Conservation (phyloP, 352 stramenopile genomes). For the Phytophthora sp. region DNA sequence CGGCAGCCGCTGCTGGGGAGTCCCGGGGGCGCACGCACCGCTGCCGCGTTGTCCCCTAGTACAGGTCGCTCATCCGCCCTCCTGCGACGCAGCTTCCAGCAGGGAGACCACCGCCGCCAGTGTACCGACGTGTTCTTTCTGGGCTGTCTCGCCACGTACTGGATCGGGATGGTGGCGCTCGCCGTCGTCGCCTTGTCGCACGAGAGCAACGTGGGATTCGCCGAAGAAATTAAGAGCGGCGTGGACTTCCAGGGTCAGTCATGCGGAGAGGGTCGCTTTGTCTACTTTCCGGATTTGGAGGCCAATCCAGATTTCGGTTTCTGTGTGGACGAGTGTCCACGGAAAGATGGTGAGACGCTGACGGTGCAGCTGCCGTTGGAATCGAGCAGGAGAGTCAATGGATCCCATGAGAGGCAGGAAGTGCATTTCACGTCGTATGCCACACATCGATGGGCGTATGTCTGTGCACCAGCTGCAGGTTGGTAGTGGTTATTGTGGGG, state of each 20-base stretch:
- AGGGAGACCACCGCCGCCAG: conserved; percentile 40
- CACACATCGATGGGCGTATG: conserved; percentile 70
- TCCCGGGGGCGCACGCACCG: conserved; percentile 30
- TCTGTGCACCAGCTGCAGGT: conserved; percentile 70
- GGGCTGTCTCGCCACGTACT: conserved; percentile 64
- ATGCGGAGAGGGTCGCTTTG: conserved; percentile 56
- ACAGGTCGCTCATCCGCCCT: conserved; percentile 45
- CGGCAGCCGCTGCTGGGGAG: conserved; percentile 45
- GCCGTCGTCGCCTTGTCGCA: conserved; percentile 70
- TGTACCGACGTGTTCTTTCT: conserved; percentile 73
- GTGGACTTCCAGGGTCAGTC: conserved; percentile 76
- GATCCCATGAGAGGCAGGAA: conserved; percentile 34
- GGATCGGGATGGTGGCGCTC: conserved; percentile 79
- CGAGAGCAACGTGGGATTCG: conserved; percentile 69
- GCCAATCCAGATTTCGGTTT: conserved; percentile 82
- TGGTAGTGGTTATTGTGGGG: not conserved
- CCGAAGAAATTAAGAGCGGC: conserved; percentile 79
- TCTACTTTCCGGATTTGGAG: conserved; percentile 79
- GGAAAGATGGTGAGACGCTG: conserved; percentile 45
- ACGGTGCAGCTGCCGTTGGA: conserved; percentile 62
- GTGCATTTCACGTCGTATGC: conserved; percentile 75
- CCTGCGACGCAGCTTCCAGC: conserved; percentile 51
- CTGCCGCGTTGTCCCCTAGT: conserved; percentile 56
- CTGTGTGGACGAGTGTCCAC: conserved; percentile 68
- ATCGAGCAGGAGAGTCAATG: conserved; percentile 38